phyloP scores from a whole-genome alignment of 2,329 filamentous ascomycete species.

The Xylariaceae sp. region DNA sequence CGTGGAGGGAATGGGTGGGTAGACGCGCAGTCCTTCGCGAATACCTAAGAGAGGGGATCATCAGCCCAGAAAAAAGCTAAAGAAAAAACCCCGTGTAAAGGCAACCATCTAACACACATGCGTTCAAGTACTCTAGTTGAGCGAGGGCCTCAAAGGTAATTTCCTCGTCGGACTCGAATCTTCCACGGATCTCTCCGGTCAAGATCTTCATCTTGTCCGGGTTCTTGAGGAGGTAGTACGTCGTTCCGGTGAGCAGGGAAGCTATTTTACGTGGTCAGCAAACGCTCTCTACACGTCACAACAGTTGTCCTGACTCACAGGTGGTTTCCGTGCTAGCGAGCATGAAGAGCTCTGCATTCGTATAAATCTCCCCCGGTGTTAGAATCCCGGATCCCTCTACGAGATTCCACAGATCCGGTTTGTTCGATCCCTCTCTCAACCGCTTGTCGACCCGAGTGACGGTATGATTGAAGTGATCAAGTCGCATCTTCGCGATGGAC shows the following conservation, averaged over 20 bases:
- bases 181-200: slow-evolving; percentile 11
- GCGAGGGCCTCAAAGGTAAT: slow-evolving; percentile 26
- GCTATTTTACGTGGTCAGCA: slow-evolving; percentile 11
- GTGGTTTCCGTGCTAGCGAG: slow-evolving; percentile 20
- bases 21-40: slow-evolving; percentile 20
- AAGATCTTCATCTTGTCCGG: slow-evolving; percentile 14
- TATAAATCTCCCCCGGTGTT: slow-evolving; percentile 17
- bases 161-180: slow-evolving; percentile 20
- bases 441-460: slow-evolving; percentile 14
- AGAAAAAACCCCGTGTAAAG: too few species aligned
- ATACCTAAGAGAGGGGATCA: slow-evolving; percentile 12
- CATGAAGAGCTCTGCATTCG: slow-evolving; percentile 23
- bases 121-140: slow-evolving; percentile 26
- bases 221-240: slow-evolving; percentile 13
- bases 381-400: slow-evolving; percentile 20
- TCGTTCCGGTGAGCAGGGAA: slow-evolving; percentile 15
- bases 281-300: background rate
- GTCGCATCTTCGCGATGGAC: slow-evolving; percentile 10
- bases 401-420: slow-evolving; percentile 28
- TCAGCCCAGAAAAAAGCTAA: background rate
- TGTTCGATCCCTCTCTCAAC: slow-evolving; percentile 8
- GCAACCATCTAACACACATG: slow-evolving; percentile 7
- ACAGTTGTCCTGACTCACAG: slow-evolving; percentile 2
- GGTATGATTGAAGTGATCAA: slow-evolving; percentile 16
- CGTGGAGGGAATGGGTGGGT: background rate